Evolutionary conservation across 257 asterid species (phyloP).

Genomic region (Solanum habrochaites): DNA sequence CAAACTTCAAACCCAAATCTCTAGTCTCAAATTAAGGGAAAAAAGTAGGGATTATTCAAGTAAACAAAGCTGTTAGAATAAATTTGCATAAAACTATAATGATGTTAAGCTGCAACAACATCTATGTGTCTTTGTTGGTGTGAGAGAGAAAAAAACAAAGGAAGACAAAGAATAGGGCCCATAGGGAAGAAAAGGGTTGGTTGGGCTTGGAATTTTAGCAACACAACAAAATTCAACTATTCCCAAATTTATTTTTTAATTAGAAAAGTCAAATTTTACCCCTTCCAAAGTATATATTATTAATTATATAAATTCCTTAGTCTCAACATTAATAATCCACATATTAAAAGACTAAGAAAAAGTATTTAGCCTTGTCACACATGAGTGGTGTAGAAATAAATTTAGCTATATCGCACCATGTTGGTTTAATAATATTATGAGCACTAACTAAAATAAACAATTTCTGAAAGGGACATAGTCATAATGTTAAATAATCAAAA

Average conservation of each 20-base stretch:
- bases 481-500: background rate
- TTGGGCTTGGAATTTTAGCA: background rate
- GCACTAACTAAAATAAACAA: background rate
- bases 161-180: background rate
- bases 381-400: background rate
- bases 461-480: background rate
- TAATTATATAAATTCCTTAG: background rate
- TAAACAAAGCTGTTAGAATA: background rate
- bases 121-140: background rate
- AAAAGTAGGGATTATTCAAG: conserved; percentile 4
- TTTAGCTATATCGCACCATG: background rate
- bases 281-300: background rate
- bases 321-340: background rate
- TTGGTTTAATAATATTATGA: background rate
- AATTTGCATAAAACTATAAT: conserved; percentile 14
- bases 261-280: background rate
- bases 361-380: background rate
- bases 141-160: background rate
- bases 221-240: background rate
- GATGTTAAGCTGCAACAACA: conserved; percentile 14
- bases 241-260: background rate
- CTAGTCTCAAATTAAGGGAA: background rate
- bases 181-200: background rate
- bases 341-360: background rate
- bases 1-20: conserved; percentile 6